Base-by-base conservation (phyloP, 2,329 filamentous ascomycete species). In the Fusarium vanettenii region DNA sequence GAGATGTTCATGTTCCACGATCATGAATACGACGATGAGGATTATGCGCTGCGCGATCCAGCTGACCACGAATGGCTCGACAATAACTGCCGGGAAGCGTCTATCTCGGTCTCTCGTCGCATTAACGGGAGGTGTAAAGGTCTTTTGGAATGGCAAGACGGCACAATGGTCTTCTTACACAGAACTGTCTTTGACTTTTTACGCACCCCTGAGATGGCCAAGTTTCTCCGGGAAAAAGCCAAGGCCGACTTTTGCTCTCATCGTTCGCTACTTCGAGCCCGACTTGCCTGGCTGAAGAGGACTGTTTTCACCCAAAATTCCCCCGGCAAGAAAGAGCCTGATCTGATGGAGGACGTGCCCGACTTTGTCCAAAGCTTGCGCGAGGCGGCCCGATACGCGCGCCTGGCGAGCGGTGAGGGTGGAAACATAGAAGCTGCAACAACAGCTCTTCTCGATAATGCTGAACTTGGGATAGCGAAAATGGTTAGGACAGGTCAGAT, bases 1-100 rank as follows among this genome's bases (percentile, higher is more conserved):
- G 22, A 52, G 4, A 56, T 74, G 3, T 55, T 66, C 8, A 16
- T 43, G 33, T 72, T 66, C 16, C 72, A 66, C 8, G 67, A 67
- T 2, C 22, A 31, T 1, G 72, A 69, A 29, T 66, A 70, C 31
- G 60, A 60, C 0, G 50, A 66, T 20, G 45, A 66, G 63, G 1
- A 27, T 22, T 68, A 25, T 60, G 64, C 76, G 45, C 16, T 62
- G 6, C 22, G 48, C 6, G 11, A 35, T 4, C 22, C 33, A 11
- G 6, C 10, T 5, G 11, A 43, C n/a, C 2, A 9, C 18, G n/a
- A 33, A 18, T 2, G 45, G 18, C 16, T 5, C 45, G 37, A 41
- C 10, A 3, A 33, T 2, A 4, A 27, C 43, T 27, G 3, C 5
- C 4, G 1, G 5, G 22, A 4, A 27, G 22, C 14, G 8, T 50